phyloP scores from a whole-genome alignment of 2,329 filamentous ascomycete species.

The Pyrenophora tritici-repentis region DNA sequence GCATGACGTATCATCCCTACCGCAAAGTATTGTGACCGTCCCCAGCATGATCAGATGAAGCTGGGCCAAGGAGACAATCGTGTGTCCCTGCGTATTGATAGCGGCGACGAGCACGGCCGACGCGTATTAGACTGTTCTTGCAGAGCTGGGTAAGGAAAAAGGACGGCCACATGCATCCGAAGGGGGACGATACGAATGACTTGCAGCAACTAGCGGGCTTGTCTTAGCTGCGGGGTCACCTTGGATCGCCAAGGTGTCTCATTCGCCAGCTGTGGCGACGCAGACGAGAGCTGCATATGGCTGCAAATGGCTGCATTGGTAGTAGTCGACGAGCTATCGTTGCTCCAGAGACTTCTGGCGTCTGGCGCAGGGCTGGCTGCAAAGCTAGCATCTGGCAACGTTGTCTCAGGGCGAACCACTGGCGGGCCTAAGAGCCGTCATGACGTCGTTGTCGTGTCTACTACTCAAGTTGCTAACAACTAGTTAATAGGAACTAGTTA shows the following conservation, averaged over 20 bases:
- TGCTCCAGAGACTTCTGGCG: constrained; percentile 5
- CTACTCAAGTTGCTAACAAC: too few species aligned
- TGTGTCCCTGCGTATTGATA: constrained; percentile 30
- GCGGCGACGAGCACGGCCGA: constrained; percentile 19
- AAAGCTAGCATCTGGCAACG: constrained; percentile 2
- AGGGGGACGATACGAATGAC: constrained; percentile 41
- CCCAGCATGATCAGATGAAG: constrained; percentile 17
- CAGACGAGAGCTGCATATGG: constrained; percentile 10
- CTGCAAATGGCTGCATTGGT: constrained; percentile 26
- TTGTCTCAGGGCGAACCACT: constrained; percentile 1
- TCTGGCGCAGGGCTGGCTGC: constrained; percentile 1
- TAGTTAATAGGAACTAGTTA: too few species aligned
- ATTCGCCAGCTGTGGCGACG: constrained; percentile 29
- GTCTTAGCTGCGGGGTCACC: constrained; percentile 36
- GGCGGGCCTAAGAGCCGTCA: constrained; percentile 4
- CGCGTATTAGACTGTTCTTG: constrained; percentile 35
- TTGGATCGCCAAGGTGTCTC: constrained; percentile 14
- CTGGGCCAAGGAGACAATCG: constrained; percentile 13
- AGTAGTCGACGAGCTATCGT: constrained; percentile 13
- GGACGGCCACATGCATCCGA: constrained; percentile 29
- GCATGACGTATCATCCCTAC: constrained; percentile 21
- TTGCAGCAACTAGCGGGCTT: constrained; percentile 44
- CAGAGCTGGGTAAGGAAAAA: constrained; percentile 6
- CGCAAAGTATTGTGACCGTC: constrained; percentile 8
- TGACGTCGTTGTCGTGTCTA: constrained; percentile 6